phyloP scores from a whole-genome alignment of 495 filamentous ascomycete genomes.

The Penicillium pancosmium region DNA sequence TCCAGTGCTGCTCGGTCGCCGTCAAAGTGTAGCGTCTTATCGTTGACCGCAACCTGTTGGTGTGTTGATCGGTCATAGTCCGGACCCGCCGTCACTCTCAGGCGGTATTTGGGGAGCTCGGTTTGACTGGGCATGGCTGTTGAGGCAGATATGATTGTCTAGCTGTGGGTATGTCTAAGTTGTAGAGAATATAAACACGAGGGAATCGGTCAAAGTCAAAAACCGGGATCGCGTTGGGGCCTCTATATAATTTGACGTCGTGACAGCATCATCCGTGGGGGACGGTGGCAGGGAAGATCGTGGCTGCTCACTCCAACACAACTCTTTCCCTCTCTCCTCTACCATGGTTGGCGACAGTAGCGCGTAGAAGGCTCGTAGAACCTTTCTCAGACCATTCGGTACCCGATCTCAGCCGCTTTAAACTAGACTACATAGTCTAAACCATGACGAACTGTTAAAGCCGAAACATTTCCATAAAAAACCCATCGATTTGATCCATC shows the following conservation, averaged over 20 bases:
- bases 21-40: conserved; percentile 56
- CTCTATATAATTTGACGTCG: conserved; percentile 1
- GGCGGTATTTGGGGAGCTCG: conserved; percentile 32
- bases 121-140: not conserved
- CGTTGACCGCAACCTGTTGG: conserved; percentile 72
- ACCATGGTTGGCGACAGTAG: no score
- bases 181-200: no score
- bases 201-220: not conserved
- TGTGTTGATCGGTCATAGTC: conserved; percentile 70
- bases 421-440: not conserved
- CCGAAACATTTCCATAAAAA: not conserved
- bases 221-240: not conserved
- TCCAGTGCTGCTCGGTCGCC: conserved; percentile 61
- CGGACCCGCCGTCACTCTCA: conserved; percentile 63
- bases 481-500: not conserved
- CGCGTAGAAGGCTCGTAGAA: not conserved
- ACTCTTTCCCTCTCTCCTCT: no score
- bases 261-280: not conserved
- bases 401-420: not conserved
- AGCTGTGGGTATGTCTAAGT: not conserved
- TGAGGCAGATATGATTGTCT: not conserved
- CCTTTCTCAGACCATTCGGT: not conserved
- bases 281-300: no score
- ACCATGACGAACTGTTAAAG: not conserved
- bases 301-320: no score